Evolutionary conservation across 2,329 filamentous ascomycete genomes (phyloP).

Genomic region (Ophiostoma sp.): DNA sequence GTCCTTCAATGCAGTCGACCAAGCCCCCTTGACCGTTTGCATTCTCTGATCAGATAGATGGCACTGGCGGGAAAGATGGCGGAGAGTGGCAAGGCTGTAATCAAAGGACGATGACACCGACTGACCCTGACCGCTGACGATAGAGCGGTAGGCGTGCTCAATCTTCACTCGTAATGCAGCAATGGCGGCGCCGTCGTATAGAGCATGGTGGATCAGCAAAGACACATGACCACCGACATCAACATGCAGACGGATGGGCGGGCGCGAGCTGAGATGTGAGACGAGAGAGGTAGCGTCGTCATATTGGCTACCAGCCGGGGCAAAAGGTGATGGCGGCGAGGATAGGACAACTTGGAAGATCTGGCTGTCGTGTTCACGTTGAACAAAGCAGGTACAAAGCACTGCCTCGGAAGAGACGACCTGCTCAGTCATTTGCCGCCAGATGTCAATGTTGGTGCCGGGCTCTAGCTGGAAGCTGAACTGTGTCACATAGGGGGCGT

Average conservation of each 20-base stretch:
- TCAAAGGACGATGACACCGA: neutral
- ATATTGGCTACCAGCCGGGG: neutral
- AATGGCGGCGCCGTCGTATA: conserved; percentile 32
- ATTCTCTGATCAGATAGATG: neutral
- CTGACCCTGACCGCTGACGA: neutral
- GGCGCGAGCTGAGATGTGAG: neutral
- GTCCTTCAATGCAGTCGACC: conserved; percentile 2
- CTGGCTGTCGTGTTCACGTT: conserved; percentile 29
- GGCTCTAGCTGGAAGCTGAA: conserved; percentile 29
- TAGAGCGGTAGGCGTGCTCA: conserved; percentile 24
- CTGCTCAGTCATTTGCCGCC: conserved; percentile 26
- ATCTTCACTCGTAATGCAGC: conserved; percentile 26
- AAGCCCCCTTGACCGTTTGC: neutral
- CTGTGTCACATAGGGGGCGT: conserved; percentile 31
- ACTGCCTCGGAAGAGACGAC: conserved; percentile 30
- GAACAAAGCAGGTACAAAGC: conserved; percentile 31
- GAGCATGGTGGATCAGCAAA: conserved; percentile 32
- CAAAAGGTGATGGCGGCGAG: conserved; percentile 21
- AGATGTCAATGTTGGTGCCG: conserved; percentile 27
- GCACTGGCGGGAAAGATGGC: neutral
- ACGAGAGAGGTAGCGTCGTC: neutral
- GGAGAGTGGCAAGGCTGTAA: neutral
- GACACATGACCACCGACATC: conserved; percentile 20
- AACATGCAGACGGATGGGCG: neutral
- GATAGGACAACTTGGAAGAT: conserved; percentile 32